These are phyloP conservation scores for Hansenula sp. DNA, from an alignment of 1,139 yeast genomes.

Conservation along the genomic window DNA sequence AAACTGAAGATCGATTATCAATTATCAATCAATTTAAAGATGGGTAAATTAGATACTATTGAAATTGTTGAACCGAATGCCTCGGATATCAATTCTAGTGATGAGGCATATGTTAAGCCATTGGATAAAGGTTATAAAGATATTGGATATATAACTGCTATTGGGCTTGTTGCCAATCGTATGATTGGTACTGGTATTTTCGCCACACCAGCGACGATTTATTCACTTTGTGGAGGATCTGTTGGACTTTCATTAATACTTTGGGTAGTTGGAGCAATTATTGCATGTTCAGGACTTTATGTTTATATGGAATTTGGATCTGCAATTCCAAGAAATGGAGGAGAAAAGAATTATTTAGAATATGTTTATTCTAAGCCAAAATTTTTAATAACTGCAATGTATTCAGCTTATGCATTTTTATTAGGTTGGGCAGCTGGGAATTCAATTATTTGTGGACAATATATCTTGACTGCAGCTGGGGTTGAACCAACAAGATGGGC, in stretches of 20 bases:
- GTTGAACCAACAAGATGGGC: constrained; percentile 68
- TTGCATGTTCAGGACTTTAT: constrained; percentile 70
- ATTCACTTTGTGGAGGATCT: constrained; percentile 57
- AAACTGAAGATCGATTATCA: not conserved
- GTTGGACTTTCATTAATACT: constrained; percentile 69
- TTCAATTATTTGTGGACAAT: constrained; percentile 47
- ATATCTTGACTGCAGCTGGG: constrained; percentile 65
- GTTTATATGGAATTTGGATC: constrained; percentile 85
- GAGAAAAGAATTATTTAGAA: constrained; percentile 82
- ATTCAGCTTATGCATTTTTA: constrained; percentile 70
- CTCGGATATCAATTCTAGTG: not conserved
- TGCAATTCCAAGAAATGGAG: constrained; percentile 83
- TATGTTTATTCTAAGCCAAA: constrained; percentile 66
- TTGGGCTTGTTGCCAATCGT: constrained; percentile 59
- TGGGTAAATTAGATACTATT: not conserved
- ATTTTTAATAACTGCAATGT: constrained; percentile 69
- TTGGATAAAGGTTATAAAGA: constrained; percentile 24
- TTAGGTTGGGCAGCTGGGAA: constrained; percentile 88
- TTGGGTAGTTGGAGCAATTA: constrained; percentile 76
- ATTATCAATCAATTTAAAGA: no score
- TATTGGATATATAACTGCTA: constrained; percentile 23
- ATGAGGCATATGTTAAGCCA: constrained; percentile 9
- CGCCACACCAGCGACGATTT: constrained; percentile 80
- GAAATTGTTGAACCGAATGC: constrained; percentile 2
- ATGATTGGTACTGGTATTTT: constrained; percentile 90